Evolutionary conservation across 148 eudicot genomes (phyloP), one percentile per base, ranked within the genome.

Genomic region (Cornus suecica): DNA sequence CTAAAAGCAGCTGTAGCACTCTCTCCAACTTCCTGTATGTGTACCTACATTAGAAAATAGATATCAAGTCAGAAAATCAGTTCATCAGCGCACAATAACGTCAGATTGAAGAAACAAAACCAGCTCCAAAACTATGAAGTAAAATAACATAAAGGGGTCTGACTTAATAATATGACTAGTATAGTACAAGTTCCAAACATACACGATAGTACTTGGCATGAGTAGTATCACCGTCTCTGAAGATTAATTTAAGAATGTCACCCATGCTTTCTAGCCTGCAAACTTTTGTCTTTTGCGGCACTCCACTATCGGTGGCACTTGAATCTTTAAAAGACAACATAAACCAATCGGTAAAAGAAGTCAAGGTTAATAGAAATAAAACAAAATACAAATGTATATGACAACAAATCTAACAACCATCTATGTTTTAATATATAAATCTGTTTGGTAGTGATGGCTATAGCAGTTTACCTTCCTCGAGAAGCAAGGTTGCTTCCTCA

Each of bases 171-270:
- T 65, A 52, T 2, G 13, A 78, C 29, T 41, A n/a, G 62, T 51
- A 66, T 30, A 67, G 41, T 16, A 72, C 18, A 30, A 31, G 10
- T 23, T 64, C 41, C 34, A 31, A 80, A 83, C 94, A 76, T 87
- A 95, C 99, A 82, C 97, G 91, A 79, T 95, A 95, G 82, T 86
- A 87, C 71, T 86, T 79, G 60, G 97, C 97, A 88, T 95, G 99
- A 80, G 91, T 78, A 71, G 79, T 86, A 75, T 84, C 84, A 79
- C 89, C 91, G 74, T 92, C 94, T 85, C 78, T 91, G 75, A 92
- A 95, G 70, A 95, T 85, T 74, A 82, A 73, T 67, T 70, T 86
- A 65, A 95, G 91, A 79, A 95, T 90, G 58, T 95, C 97, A 69
- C 92, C 93, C 74, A 95, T 80, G 78, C 79, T 88, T 75, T 93